A percentile compares a stretch with the other conserved stretches of the same genome.
phyloP scores from a whole-genome alignment of 2,329 filamentous ascomycete genomes.

The Sporothrix brasiliensis region DNA sequence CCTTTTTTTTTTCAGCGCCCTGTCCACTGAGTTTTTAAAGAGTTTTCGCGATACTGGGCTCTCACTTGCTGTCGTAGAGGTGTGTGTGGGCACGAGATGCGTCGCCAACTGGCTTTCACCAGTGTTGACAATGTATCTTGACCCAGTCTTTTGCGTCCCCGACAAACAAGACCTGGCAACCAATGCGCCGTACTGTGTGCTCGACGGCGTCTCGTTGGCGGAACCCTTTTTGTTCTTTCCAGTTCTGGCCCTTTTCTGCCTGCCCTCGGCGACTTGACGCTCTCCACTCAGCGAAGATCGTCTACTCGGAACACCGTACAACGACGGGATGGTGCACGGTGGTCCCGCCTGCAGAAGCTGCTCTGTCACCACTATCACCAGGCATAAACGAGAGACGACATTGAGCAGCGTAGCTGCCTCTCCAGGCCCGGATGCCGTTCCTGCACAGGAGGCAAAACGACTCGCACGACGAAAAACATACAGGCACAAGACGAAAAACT shows the following conservation, averaged over 20 bases:
- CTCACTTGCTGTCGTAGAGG: slow-evolving; percentile 1
- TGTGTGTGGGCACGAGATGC: slow-evolving; percentile 4
- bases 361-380: neutral
- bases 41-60: slow-evolving; percentile 16
- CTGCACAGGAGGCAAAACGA: no score
- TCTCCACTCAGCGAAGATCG: neutral
- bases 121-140: neutral
- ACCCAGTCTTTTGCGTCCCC: neutral
- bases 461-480: no score
- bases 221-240: no score
- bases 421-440: neutral
- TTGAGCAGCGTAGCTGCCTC: neutral
- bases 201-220: slow-evolving; percentile 7
- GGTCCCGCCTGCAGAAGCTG: slow-evolving; percentile 3
- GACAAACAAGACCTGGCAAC: neutral
- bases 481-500: neutral
- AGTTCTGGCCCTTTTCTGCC: slow-evolving; percentile 2
- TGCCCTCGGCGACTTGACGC: neutral
- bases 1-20: no score
- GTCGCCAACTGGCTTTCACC: neutral
- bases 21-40: slow-evolving; percentile 10
- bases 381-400: neutral
- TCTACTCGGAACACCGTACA: neutral
- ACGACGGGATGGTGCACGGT: slow-evolving; percentile 9
- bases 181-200: slow-evolving; percentile 22